Evolutionary conservation across 1,284 basidiomycete species (phyloP).

Genomic region (Exsudoporus floridanus): DNA sequence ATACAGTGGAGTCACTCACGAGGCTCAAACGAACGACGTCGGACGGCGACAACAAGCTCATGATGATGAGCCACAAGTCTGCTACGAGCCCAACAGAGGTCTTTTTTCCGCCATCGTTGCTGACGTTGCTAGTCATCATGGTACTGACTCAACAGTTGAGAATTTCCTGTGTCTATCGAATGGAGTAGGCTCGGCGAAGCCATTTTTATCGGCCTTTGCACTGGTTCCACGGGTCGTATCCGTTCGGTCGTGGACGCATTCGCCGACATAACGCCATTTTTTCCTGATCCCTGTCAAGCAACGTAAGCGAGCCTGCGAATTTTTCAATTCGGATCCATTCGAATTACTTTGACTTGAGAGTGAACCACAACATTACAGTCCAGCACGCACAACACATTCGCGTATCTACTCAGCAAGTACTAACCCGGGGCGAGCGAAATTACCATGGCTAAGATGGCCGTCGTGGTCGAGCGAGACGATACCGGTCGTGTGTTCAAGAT

Average conservation of each 20-base stretch:
- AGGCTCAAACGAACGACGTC: conserved; percentile 27
- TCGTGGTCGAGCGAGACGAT: conserved; percentile 29
- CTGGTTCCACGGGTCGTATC: conserved; percentile 2
- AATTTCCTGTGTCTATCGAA: not conserved
- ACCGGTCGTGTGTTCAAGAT: conserved; percentile 23
- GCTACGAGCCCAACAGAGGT: conserved; percentile 20
- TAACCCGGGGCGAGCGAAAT: not conserved
- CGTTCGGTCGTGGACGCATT: conserved; percentile 5
- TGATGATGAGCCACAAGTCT: conserved; percentile 34
- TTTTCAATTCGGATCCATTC: too few species aligned
- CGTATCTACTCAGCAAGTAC: not conserved
- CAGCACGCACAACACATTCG: not conserved
- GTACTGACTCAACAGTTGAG: not conserved
- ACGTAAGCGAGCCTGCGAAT: conserved; percentile 19
- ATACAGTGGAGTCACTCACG: conserved; percentile 18
- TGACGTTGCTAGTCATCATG: not conserved
- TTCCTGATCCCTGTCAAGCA: not conserved
- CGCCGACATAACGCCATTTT: conserved; percentile 27
- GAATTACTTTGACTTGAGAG: not conserved
- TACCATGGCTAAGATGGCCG: not conserved
- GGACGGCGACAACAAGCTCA: conserved; percentile 28
- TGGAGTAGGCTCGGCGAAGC: not conserved
- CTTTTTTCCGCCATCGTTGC: not conserved
- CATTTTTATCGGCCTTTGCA: conserved; percentile 11
- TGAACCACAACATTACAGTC: not conserved